phyloP scores from a whole-genome alignment of 176 grass and related monocot species.

The Musa schizocarpa region DNA sequence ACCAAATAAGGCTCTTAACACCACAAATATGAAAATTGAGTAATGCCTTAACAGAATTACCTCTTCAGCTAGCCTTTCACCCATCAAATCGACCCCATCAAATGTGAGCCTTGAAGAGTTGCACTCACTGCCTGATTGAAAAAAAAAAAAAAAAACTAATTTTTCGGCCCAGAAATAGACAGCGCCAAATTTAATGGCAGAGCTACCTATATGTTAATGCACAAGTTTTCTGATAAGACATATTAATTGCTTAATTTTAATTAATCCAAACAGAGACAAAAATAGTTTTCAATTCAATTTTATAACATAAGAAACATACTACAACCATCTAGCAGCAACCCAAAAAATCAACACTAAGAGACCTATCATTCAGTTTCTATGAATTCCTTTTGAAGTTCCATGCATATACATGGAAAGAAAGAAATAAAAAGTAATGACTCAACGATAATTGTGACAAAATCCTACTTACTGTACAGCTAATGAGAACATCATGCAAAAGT shows the following conservation, averaged over 20 bases:
- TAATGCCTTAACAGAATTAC: conserved; percentile 21
- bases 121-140: conserved; percentile 57
- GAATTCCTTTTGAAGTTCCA: too few species aligned
- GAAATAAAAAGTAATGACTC: neutral
- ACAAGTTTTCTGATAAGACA: neutral
- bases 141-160: neutral
- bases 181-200: neutral
- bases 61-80: conserved; percentile 95
- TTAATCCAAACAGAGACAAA: too few species aligned
- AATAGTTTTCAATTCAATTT: too few species aligned
- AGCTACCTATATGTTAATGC: neutral
- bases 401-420: neutral
- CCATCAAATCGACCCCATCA: conserved; percentile 95
- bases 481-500: neutral
- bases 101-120: conserved; percentile 78
- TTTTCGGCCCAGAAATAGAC: too few species aligned
- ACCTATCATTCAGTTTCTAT: too few species aligned
- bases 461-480: neutral
- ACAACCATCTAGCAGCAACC: too few species aligned
- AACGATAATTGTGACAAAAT: neutral
- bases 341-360: too few species aligned
- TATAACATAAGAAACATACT: too few species aligned
- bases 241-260: too few species aligned
- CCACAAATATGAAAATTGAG: neutral
- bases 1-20: neutral